Percentiles rank a stretch among this genome's conserved stretches.
Conservation (phyloP, 768 basidiomycete species). For the Tulasnella sp. region DNA sequence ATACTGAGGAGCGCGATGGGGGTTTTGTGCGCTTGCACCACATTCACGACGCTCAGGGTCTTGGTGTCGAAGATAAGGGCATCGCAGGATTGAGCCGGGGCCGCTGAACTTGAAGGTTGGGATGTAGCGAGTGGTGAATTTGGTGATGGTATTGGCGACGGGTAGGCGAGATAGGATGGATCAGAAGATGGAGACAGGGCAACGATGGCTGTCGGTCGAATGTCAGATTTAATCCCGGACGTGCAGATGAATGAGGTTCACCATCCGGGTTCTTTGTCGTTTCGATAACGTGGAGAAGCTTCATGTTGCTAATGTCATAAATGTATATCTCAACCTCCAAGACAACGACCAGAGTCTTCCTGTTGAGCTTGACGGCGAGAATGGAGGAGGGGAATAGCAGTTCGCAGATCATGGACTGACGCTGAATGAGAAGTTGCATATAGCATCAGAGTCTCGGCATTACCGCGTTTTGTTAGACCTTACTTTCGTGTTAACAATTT, state of each 20-base stretch:
- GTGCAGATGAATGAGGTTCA: constrained; percentile 26
- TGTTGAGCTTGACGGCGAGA: constrained; percentile 93
- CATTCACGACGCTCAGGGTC: constrained; percentile 83
- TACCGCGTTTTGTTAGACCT: constrained; percentile 17
- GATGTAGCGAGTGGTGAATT: constrained; percentile 42
- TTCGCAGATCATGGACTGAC: constrained; percentile 98
- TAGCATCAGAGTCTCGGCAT: not conserved
- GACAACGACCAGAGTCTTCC: constrained; percentile 91
- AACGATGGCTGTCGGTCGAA: constrained; percentile 60
- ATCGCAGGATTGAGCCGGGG: constrained; percentile 53
- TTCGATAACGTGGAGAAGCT: constrained; percentile 92
- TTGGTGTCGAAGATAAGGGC: constrained; percentile 93
- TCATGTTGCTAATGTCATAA: constrained; percentile 98
- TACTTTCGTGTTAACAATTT: constrained; percentile 98
- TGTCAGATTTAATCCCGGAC: not conserved
- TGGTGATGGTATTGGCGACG: constrained; percentile 83
- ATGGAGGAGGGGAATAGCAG: constrained; percentile 96
- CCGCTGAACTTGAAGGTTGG: constrained; percentile 29
- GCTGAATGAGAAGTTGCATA: constrained; percentile 33
- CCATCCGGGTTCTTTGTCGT: constrained; percentile 93
- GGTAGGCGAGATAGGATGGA: constrained; percentile 90
- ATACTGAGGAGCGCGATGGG: constrained; percentile 81
- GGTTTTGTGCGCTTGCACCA: constrained; percentile 93
- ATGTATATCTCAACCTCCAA: constrained; percentile 98
- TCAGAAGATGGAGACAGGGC: constrained; percentile 91